phyloP scores from a whole-genome alignment of 371 early-diverging fungal genomes.

The Mucor saturninus region DNA sequence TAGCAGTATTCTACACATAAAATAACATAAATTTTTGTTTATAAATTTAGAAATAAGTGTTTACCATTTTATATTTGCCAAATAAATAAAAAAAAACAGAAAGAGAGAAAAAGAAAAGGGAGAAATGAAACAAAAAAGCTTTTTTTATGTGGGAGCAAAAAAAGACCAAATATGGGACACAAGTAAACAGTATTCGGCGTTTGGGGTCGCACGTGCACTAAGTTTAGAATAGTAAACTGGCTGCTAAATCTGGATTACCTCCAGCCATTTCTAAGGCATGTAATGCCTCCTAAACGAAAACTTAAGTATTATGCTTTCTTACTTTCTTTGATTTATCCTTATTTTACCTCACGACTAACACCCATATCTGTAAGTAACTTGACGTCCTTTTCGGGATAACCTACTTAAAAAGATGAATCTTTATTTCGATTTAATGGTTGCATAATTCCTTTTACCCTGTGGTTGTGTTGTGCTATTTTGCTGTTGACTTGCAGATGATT shows the following conservation, averaged over 20 bases:
- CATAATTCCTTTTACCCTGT: not conserved
- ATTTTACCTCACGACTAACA: slow-evolving; percentile 42
- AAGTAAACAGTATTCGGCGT: slow-evolving; percentile 21
- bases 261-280: slow-evolving; percentile 78
- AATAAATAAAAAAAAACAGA: not conserved
- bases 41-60: not conserved
- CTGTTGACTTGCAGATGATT: slow-evolving; percentile 23
- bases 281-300: slow-evolving; percentile 70
- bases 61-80: slow-evolving; percentile 12
- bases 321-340: slow-evolving; percentile 46
- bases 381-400: slow-evolving; percentile 49
- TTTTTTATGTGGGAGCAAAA: slow-evolving; percentile 5
- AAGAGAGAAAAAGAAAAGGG: slow-evolving; percentile 15
- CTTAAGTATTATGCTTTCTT: slow-evolving; percentile 13
- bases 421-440: too few species aligned
- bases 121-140: slow-evolving; percentile 17
- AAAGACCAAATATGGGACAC: slow-evolving; percentile 26
- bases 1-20: slow-evolving; percentile 29
- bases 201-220: slow-evolving; percentile 1
- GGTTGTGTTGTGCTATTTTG: slow-evolving; percentile 2
- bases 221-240: slow-evolving; percentile 71
- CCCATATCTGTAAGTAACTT: slow-evolving; percentile 46
- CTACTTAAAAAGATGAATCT: slow-evolving; percentile 1
- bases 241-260: slow-evolving; percentile 89
- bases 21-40: not conserved